Percentiles rank a stretch among this genome's conserved stretches.
phyloP scores from a whole-genome alignment of 306 rosid genomes.

The Ziziphus jujuba region DNA sequence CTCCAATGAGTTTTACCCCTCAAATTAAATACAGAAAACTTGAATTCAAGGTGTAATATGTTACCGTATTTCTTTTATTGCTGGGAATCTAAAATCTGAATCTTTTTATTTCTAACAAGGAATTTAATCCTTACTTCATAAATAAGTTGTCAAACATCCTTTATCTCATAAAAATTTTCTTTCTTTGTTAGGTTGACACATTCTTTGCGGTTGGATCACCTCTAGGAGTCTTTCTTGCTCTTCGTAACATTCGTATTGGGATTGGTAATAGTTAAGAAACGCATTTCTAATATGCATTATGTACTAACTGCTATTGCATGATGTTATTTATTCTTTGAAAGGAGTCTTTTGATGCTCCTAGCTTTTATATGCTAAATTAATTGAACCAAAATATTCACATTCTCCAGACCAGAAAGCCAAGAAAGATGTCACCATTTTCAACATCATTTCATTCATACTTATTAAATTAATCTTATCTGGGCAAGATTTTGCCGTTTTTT shows the following conservation, averaged over 20 bases:
- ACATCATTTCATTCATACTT: too few species aligned
- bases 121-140: conserved; percentile 19
- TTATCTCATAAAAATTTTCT: conserved; percentile 23
- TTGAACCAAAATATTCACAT: too few species aligned
- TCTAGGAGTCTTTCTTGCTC: conserved; percentile 95
- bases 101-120: neutral
- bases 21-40: conserved; percentile 76
- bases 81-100: neutral
- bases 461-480: too few species aligned
- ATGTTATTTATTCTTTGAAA: neutral
- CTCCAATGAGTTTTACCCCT: conserved; percentile 62
- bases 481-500: too few species aligned
- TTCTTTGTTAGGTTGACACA: conserved; percentile 73
- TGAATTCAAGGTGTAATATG: conserved; percentile 68
- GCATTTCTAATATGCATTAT: conserved; percentile 19
- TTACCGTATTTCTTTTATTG: neutral
- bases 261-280: conserved; percentile 52
- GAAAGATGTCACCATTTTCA: too few species aligned
- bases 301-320: neutral
- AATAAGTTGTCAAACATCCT: conserved; percentile 1
- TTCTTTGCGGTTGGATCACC: conserved; percentile 99
- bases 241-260: conserved; percentile 89
- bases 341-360: neutral
- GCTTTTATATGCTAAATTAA: too few species aligned
- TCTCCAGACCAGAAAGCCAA: too few species aligned